Percentiles rank a stretch among this genome's conserved stretches.
Evolutionary conservation across 768 basidiomycete genomes (phyloP).

Genomic region (Suillus ampliporus): DNA sequence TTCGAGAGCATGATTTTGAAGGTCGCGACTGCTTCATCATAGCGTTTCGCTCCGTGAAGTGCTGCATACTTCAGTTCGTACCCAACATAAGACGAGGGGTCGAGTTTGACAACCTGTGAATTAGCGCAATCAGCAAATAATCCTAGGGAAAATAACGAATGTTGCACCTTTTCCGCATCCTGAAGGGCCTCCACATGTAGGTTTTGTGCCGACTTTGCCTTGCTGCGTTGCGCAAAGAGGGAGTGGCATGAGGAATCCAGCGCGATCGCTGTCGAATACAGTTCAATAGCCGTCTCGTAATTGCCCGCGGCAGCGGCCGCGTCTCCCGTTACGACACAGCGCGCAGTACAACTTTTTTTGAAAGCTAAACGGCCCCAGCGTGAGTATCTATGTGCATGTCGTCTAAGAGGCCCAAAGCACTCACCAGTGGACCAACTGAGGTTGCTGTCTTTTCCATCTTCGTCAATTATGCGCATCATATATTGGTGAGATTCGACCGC

Average conservation of each 20-base stretch:
- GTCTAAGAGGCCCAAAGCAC: not conserved
- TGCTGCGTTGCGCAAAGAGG: not conserved
- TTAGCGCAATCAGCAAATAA: not conserved
- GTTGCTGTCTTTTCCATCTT: not conserved
- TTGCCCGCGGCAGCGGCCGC: not conserved
- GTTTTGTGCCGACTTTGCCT: not conserved
- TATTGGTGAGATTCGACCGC: not conserved
- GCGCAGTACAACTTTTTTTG: not conserved
- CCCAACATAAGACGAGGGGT: not conserved
- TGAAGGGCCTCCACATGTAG: not conserved
- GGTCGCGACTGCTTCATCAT: not conserved
- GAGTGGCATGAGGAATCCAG: not conserved
- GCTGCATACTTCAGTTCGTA: not conserved
- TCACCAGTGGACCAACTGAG: not conserved
- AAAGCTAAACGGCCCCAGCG: not conserved
- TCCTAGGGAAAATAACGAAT: no score
- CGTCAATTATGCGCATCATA: not conserved
- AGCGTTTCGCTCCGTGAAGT: not conserved
- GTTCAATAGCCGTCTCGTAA: not conserved
- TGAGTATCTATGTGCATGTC: not conserved
- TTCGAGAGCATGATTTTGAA: slow-evolving; percentile 1
- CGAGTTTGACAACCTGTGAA: not conserved
- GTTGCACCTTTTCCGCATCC: not conserved
- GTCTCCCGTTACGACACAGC: not conserved
- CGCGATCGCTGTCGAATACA: not conserved